Evolutionary conservation across 1,139 yeast genomes (phyloP).

Genomic region (Pichia sorboxylosa): DNA sequence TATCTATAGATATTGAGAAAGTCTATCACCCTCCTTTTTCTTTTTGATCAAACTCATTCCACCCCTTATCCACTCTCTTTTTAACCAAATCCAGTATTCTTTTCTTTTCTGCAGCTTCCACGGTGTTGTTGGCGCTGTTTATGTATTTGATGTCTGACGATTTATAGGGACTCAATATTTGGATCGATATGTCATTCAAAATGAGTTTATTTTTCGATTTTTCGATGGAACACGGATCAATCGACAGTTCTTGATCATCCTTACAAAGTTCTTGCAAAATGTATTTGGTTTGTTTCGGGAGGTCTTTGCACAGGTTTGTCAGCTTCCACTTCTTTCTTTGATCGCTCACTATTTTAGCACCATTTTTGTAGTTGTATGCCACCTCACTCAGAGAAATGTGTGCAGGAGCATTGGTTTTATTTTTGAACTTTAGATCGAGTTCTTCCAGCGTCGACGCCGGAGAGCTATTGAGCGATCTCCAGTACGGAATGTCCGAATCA

Average conservation of each 20-base stretch:
- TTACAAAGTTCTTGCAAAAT: constrained; percentile 39
- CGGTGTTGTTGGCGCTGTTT: constrained; percentile 20
- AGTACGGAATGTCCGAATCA: constrained; percentile 27
- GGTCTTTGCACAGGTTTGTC: constrained; percentile 15
- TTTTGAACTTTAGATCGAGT: constrained; percentile 12
- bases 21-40: constrained; percentile 60
- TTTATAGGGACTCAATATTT: constrained; percentile 39
- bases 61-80: constrained; percentile 43
- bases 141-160: constrained; percentile 27
- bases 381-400: constrained; percentile 13
- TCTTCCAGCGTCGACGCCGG: background rate
- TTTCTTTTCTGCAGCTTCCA: constrained; percentile 22
- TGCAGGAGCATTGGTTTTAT: constrained; percentile 14
- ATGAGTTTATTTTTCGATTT: constrained; percentile 31
- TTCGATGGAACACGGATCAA: constrained; percentile 32
- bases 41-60: constrained; percentile 39
- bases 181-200: constrained; percentile 38
- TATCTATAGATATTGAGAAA: too few species aligned
- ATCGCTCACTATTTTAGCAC: constrained; percentile 10
- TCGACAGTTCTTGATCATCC: too few species aligned
- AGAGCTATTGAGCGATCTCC: background rate
- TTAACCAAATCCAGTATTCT: constrained; percentile 24
- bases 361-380: constrained; percentile 11
- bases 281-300: constrained; percentile 35
- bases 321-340: constrained; percentile 16